Evolutionary conservation across 75 land plant species (phyloP), one percentile per base, ranked within the genome.

Genomic region (Isoetes taiwanensis): DNA sequence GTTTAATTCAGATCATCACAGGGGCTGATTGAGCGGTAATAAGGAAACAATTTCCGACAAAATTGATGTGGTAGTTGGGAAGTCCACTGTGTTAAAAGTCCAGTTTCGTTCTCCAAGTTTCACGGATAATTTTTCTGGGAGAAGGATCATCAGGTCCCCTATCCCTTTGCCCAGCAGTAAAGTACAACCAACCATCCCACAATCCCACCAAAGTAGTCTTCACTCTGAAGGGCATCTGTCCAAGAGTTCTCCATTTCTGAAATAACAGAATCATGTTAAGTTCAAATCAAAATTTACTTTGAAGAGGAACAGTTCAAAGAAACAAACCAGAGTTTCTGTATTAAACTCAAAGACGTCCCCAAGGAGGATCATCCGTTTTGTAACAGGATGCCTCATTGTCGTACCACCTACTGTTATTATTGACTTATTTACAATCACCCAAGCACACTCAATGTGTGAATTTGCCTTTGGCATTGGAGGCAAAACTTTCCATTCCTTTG

Each of bases 361-460:
- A 25, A 81, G 71, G 10, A 91, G 64, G 21, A 81, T 74, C 95
- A 91, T 87, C 72, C 71, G 68, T 64, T 87, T 91, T 41, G 85
- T 91, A 35, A 69, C 66, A 8, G 95, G 98, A 57, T 91, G 79
- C 66, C 87, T 91, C 41, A 81, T 79, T 23, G 98, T 91, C 9
- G 98, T 81, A 31, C 98, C 98, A 41, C 98, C 98, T 2, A 66
- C 77, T 33, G 79, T 76, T 0, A 87, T 53, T 34, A 91, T 67
- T 32, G 98, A 87, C 58, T 72, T 73, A 56, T 91, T 91, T 33
- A 91, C 88, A 58, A 78, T 26, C n/a, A 53, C 68, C 98, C 98
- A 91, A 17, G 98, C 80, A 79, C 75, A 87, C 80, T 91, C 98
- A 34, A 91, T 87, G 59, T 91, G 98, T 23, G 98, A 91, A 59